A percentile compares a stretch with the other conserved stretches of the same genome.
phyloP scores from a whole-genome alignment of 306 rosid species.

The Inga oerstediana region DNA sequence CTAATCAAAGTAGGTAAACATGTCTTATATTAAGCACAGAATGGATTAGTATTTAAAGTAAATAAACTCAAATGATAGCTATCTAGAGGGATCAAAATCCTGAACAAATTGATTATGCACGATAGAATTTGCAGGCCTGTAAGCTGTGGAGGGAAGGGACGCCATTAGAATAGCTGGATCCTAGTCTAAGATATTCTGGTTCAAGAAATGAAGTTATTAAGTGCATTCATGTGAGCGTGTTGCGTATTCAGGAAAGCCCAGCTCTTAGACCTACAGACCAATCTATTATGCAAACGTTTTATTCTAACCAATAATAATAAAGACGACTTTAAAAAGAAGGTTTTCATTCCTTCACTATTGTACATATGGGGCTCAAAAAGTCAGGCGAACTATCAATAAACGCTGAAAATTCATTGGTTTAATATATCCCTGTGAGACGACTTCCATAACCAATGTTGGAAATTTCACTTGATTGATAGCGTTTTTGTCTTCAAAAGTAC shows the following conservation, averaged over 20 bases:
- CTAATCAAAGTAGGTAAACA: too few relatives aligned
- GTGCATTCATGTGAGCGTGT: background rate
- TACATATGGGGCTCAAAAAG: too few relatives aligned
- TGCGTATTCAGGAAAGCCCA: background rate
- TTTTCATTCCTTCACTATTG: background rate
- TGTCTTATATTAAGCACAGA: too few relatives aligned
- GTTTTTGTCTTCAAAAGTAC: too few relatives aligned
- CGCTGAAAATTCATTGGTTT: too few relatives aligned
- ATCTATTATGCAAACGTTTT: background rate
- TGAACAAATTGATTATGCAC: background rate
- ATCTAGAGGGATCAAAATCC: background rate
- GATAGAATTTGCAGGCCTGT: background rate
- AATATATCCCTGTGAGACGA: too few relatives aligned
- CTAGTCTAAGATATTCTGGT: background rate
- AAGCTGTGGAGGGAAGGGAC: background rate
- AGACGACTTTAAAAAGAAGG: too few relatives aligned
- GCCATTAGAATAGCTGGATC: background rate
- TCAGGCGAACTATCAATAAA: too few relatives aligned
- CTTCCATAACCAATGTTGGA: too few relatives aligned
- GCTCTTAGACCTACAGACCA: background rate
- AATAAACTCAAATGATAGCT: background rate
- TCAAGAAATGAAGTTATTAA: background rate
- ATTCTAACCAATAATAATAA: too few relatives aligned
- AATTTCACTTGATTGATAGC: too few relatives aligned
- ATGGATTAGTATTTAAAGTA: too few relatives aligned